These are phyloP conservation scores for Coemansia sp. DNA, from an alignment of 371 early-diverging fungal genomes.

Conservation along the genomic window DNA sequence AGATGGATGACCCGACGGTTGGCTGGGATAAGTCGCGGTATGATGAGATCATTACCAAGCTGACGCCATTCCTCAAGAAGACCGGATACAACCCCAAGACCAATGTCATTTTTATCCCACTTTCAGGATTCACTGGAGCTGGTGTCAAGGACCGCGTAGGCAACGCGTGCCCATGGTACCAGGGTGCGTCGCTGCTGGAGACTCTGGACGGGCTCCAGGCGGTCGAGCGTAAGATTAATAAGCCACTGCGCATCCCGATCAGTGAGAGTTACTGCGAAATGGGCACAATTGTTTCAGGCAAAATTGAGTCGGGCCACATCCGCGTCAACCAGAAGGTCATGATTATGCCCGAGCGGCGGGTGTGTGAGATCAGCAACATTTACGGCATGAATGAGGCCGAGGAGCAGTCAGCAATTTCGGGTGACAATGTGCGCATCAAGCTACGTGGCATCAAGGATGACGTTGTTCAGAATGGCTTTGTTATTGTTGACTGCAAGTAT, in stretches of 20 bases:
- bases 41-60: conserved; percentile 82
- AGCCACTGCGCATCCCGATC: conserved; percentile 92
- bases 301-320: conserved; percentile 91
- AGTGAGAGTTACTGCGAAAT: conserved; percentile 95
- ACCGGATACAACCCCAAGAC: conserved; percentile 89
- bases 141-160: conserved; percentile 86
- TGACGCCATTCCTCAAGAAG: conserved; percentile 90
- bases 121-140: conserved; percentile 96
- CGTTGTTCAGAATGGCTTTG: conserved; percentile 84
- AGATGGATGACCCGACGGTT: conserved; percentile 99
- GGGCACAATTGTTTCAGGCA: conserved; percentile 94
- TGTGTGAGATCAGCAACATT: conserved; percentile 77
- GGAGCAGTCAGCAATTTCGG: conserved; percentile 74
- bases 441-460: conserved; percentile 94
- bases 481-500: conserved; percentile 74
- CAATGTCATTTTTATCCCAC: conserved; percentile 82
- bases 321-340: conserved; percentile 80
- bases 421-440: conserved; percentile 92
- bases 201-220: conserved; percentile 80
- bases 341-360: conserved; percentile 88
- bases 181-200: conserved; percentile 91
- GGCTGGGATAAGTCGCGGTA: conserved; percentile 90
- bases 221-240: conserved; percentile 79
- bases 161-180: conserved; percentile 75
- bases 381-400: conserved; percentile 82